A percentile compares a stretch with the other conserved stretches of the same genome.
Conservation (phyloP, 2,329 filamentous ascomycete species). For the Colletotrichum limetticola region DNA sequence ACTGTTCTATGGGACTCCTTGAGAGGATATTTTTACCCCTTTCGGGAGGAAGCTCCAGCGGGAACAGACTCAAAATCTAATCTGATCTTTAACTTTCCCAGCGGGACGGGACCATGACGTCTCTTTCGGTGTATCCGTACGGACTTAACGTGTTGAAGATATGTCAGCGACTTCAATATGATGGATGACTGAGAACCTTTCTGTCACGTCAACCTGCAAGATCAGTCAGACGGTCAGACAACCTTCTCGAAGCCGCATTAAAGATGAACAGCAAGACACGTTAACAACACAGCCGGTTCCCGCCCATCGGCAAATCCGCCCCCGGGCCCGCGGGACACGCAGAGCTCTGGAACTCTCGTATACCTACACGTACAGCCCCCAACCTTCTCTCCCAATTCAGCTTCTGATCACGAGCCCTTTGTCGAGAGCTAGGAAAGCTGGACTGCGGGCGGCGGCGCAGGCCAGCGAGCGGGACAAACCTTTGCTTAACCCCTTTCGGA, state of each 20-base stretch:
- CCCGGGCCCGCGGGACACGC: too few species aligned
- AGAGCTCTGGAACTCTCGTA: not conserved
- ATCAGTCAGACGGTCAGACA: too few species aligned
- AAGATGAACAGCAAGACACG: not conserved
- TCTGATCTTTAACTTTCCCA: not conserved
- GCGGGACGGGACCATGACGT: not conserved
- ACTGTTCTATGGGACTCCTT: not conserved
- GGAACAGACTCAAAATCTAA: not conserved
- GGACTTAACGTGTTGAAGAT: too few species aligned
- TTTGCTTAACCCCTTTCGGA: not conserved
- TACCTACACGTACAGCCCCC: too few species aligned
- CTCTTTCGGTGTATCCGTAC: not conserved
- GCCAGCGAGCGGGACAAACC: not conserved
- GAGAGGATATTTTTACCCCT: conserved; percentile 14
- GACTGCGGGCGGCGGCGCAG: not conserved
- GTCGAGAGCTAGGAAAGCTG: not conserved
- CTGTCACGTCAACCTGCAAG: not conserved
- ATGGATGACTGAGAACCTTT: not conserved
- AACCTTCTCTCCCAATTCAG: not conserved
- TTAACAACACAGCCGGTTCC: not conserved
- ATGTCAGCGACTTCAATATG: too few species aligned
- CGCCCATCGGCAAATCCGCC: not conserved
- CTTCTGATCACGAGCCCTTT: not conserved
- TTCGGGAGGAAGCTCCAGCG: not conserved
- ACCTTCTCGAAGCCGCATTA: not conserved